Evolutionary conservation across 2,329 filamentous ascomycete species (phyloP).

Genomic region (Penicillium sp.): DNA sequence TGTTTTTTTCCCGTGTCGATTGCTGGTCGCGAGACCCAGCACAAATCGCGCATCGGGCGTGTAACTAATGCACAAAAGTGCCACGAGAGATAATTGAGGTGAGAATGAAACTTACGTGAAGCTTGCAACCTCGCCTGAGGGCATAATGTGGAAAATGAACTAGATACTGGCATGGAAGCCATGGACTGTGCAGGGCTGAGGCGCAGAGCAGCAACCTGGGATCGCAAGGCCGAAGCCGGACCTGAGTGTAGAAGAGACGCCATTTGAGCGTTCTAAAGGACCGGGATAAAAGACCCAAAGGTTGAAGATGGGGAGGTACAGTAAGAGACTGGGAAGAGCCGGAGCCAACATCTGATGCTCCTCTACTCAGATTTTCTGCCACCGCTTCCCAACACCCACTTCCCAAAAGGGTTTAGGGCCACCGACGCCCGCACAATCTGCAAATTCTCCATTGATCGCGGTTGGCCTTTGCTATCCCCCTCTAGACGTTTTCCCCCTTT

Average conservation of each 20-base stretch:
- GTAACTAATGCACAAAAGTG: background rate
- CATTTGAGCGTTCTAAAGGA: constrained; percentile 25
- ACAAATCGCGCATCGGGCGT: background rate
- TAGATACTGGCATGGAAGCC: constrained; percentile 32
- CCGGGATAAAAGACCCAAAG: constrained; percentile 7
- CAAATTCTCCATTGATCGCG: constrained; percentile 29
- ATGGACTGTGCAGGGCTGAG: constrained; percentile 28
- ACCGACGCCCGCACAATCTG: constrained; percentile 28
- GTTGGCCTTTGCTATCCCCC: constrained; percentile 22
- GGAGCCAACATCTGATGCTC: constrained; percentile 12
- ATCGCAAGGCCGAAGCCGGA: constrained; percentile 38
- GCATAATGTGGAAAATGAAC: constrained; percentile 33
- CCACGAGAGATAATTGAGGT: background rate
- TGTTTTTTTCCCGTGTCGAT: constrained; percentile 1
- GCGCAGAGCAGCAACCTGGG: constrained; percentile 34
- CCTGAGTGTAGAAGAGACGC: constrained; percentile 34
- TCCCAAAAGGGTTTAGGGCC: constrained; percentile 33
- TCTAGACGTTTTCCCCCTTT: constrained; percentile 15
- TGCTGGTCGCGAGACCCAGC: constrained; percentile 3
- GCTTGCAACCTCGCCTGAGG: constrained; percentile 27
- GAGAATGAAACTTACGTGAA: constrained; percentile 31
- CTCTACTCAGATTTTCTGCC: constrained; percentile 29
- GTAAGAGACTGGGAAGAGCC: constrained; percentile 2
- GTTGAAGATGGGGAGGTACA: constrained; percentile 5
- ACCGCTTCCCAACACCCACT: constrained; percentile 19